Evolutionary conservation across 148 eudicot species (phyloP).

Genomic region (Rhododendron ferrugineum): DNA sequence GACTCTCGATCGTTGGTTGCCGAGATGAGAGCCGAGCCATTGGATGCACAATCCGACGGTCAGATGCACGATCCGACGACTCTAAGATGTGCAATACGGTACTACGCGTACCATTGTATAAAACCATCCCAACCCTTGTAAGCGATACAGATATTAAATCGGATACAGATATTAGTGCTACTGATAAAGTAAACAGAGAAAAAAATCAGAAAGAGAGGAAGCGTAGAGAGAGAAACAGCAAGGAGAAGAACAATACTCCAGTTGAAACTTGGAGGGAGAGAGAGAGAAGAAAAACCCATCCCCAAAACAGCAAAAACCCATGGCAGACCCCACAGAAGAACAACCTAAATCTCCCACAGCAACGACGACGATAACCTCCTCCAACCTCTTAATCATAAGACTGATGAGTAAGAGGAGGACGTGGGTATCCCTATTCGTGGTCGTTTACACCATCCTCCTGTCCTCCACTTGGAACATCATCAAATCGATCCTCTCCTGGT

Average conservation of each 20-base stretch:
- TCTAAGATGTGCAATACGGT: rapidly evolving
- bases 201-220: neutral
- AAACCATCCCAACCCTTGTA: no score
- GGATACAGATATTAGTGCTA: no score
- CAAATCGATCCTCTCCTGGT: slow-evolving; percentile 38
- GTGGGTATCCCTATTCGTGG: slow-evolving; percentile 38
- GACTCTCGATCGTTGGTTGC: rapidly evolving
- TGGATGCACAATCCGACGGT: no score
- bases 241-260: neutral
- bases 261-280: neutral
- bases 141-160: no score
- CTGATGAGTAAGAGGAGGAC: slow-evolving; percentile 49
- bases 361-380: neutral
- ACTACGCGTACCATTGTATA: rapidly evolving
- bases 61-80: no score
- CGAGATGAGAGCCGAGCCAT: rapidly evolving
- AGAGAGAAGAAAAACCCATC: neutral
- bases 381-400: slow-evolving; percentile 17
- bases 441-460: slow-evolving; percentile 31
- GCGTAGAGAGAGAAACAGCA: slow-evolving; percentile 1
- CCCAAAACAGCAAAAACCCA: neutral
- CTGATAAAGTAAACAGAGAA: neutral
- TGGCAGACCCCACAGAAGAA: slow-evolving; percentile 7
- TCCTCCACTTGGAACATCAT: slow-evolving; percentile 45
- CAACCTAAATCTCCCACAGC: neutral